These are phyloP conservation scores for Dendryphion nanum DNA, from an alignment of 2,329 filamentous ascomycete species.

Conservation along the genomic window DNA sequence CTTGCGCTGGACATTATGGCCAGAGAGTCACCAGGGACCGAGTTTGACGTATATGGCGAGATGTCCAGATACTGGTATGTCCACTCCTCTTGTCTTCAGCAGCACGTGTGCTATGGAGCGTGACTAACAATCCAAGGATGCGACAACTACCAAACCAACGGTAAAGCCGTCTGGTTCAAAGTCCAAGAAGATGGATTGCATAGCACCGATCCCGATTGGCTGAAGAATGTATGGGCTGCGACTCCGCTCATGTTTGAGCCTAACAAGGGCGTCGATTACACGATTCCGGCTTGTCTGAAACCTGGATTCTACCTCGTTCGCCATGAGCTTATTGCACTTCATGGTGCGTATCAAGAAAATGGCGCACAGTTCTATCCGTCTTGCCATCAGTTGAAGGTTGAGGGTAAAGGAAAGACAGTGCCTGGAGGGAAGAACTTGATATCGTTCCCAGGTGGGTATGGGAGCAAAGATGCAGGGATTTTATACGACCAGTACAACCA, in stretches of 20 bases:
- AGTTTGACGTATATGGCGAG: conserved; percentile 57
- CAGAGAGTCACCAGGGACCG: conserved; percentile 48
- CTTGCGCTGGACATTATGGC: conserved; percentile 51
- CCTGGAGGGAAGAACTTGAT: conserved; percentile 29
- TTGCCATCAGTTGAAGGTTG: conserved; percentile 54
- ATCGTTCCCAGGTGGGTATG: conserved; percentile 52
- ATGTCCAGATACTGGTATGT: conserved; percentile 42
- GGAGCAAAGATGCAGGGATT: conserved; percentile 46
- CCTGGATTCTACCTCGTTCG: conserved; percentile 55
- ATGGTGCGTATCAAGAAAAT: conserved; percentile 43
- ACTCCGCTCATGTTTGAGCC: conserved; percentile 41
- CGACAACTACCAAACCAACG: conserved; percentile 3
- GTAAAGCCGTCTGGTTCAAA: conserved; percentile 53
- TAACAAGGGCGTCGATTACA: conserved; percentile 45
- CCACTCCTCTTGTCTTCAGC: too few species aligned
- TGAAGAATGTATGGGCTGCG: conserved; percentile 42
- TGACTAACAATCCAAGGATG: too few species aligned
- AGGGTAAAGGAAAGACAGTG: conserved; percentile 36
- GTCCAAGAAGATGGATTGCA: conserved; percentile 45
- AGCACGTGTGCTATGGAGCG: too few species aligned
- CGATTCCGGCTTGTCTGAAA: conserved; percentile 49
- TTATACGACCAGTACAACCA: conserved; percentile 49
- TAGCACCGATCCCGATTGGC: conserved; percentile 35
- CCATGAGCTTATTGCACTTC: conserved; percentile 54
- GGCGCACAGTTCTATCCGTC: conserved; percentile 54